Evolutionary conservation across 208 protist genomes (phyloP), one percentile per base, ranked within the genome.

Genomic region (Trypanosoma cruzi): DNA sequence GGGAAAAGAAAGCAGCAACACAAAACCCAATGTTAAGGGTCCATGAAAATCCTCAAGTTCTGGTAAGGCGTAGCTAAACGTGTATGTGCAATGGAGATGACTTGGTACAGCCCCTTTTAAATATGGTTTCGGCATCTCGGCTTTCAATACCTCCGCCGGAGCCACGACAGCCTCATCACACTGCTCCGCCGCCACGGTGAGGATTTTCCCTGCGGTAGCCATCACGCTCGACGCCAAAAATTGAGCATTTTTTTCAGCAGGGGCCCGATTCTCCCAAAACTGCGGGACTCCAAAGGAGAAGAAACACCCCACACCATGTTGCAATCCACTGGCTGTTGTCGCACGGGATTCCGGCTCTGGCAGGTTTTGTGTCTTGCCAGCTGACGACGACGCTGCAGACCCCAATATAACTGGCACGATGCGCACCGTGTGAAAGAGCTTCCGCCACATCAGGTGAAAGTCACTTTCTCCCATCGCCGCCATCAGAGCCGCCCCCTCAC

Each of bases 401-500:
- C 48, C 61, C 46, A 81, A 24, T 4, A 88, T 49, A 24, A 84
- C 73, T 31, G 82, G 78, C 8, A 76, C 63, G 32, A 88, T 62
- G 32, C 75, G 72, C 57, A 88, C 49, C 0, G 76, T 69, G 40
- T 71, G 58, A 66, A 88, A 82, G 29, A 88, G 59, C 56, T 79
- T 77, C 42, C 60, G 26, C 82, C 82, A 88, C 44, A 81, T 73
- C 28, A 60, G 49, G n/a, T 54, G 49, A 52, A 88, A 77, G n/a
- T 78, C 76, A 60, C 74, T 77, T 48, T 82, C 68, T 24, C 82
- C 82, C 20, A 77, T 37, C 44, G 74, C 62, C 10, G 79, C 70
- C 34, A 85, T 74, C 42, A 88, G 78, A 1, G 73, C 61, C 20
- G 32, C 71, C 14, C 70, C 73, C 13, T 74, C 65, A 34, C 73